A percentile compares a stretch with the other conserved stretches of the same genome.
Evolutionary conservation across 805 yeast species (phyloP).

Genomic region (Yarrowia sp.): DNA sequence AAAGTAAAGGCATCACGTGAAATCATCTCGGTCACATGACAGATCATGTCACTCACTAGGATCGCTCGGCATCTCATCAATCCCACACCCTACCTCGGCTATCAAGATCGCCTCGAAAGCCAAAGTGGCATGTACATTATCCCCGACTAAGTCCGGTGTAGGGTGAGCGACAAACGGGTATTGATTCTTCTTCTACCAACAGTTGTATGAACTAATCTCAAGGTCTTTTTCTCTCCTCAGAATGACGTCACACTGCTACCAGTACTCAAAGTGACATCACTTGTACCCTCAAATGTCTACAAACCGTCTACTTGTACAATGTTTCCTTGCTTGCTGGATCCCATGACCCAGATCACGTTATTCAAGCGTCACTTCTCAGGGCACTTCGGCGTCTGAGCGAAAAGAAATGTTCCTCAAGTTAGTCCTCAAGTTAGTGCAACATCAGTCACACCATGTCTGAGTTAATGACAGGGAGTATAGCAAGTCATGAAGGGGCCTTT

Average conservation of each 20-base stretch:
- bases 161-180: not conserved
- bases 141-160: conserved; percentile 1
- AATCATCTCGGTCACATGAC: too few relatives aligned
- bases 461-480: too few relatives aligned
- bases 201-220: too few relatives aligned
- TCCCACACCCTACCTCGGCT: too few relatives aligned
- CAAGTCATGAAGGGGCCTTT: too few relatives aligned
- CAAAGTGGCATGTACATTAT: conserved; percentile 2
- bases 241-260: too few relatives aligned
- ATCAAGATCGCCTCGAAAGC: conserved; percentile 9
- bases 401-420: not conserved
- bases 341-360: conserved; percentile 1
- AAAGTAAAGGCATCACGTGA: too few relatives aligned
- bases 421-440: not conserved
- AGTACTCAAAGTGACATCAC: too few relatives aligned
- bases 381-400: too few relatives aligned
- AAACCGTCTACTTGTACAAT: not conserved
- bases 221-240: too few relatives aligned
- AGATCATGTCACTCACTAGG: too few relatives aligned
- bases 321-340: not conserved
- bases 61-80: too few relatives aligned
- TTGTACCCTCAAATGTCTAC: not conserved
- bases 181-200: not conserved
- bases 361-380: not conserved
- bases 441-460: not conserved